Evolutionary conservation across 441 rosid species (phyloP), one percentile per base, ranked within the genome.

Genomic region (Biscutella laevigata): DNA sequence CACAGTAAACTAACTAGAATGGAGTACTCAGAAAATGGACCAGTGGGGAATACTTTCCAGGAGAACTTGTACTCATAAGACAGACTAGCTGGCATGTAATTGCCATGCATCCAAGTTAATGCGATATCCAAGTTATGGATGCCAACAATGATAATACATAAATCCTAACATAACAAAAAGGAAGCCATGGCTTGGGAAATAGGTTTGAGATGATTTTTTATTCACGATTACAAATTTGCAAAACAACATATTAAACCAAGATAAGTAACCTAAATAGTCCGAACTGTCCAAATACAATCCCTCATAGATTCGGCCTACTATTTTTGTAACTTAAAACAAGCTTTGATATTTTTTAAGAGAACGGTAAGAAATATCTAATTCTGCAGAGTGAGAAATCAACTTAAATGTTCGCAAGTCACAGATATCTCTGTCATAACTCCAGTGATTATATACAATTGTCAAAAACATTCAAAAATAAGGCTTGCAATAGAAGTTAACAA

Each of bases 1-100:
- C 28, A 43, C 42, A 7, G 61, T 53, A 53, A 44, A 59, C 14
- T 13, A 42, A 35, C 59, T 33, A 44, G 24, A 21, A 58, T n/a
- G 43, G 34, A 36, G 28, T 45, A 58, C 28, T 19, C 28, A 40
- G 4, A 46, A 20, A 57, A 33, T 24, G 21, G 39, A 49, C 34
- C 38, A 13, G 39, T 25, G 26, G 46, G 56, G 10, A 37, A 42
- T 15, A 43, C 27, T 29, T 19, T 57, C 49, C 35, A 48, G 11
- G 50, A 50, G 29, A 43, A 20, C 14, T 26, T 52, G 25, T 12
- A 61, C 41, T 27, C 53, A 57, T 24, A 25, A 48, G 38, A 40
- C 24, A 34, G 46, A 56, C 8, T 26, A 59, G 20, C 3, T 9
- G 33, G 33, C 21, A 6, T 25, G 45, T 45, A 33, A 39, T 16